phyloP scores from a whole-genome alignment of 495 filamentous ascomycete species.

The Trypethelium eluteriae region DNA sequence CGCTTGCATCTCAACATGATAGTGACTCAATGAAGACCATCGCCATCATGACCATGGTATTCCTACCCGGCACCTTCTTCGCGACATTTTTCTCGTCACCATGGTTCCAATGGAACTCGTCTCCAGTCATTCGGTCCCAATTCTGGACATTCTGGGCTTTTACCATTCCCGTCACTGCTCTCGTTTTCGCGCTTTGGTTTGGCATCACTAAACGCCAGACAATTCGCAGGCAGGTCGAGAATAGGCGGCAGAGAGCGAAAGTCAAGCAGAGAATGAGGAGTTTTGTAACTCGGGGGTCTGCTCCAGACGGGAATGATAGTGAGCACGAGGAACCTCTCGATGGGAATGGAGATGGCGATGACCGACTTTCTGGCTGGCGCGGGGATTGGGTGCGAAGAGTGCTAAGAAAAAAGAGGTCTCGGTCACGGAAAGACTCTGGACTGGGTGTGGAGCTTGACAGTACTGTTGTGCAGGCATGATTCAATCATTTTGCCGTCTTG shows the following conservation, averaged over 20 bases:
- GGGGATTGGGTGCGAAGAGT: neutral
- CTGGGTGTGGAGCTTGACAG: neutral
- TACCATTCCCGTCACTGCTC: neutral
- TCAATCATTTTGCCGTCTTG: neutral
- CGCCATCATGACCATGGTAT: conserved; percentile 8
- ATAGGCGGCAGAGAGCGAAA: neutral
- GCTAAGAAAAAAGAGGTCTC: neutral
- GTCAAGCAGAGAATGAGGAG: neutral
- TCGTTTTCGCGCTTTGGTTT: neutral
- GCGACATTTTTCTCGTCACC: neutral
- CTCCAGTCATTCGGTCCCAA: neutral
- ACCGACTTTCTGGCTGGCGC: neutral
- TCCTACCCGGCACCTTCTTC: neutral
- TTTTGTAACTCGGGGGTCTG: neutral
- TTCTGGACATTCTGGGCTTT: conserved; percentile 1
- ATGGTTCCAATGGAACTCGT: neutral
- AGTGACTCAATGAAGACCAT: conserved; percentile 7
- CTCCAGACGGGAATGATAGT: neutral
- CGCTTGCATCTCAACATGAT: neutral
- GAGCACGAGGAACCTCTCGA: neutral
- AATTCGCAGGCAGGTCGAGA: neutral
- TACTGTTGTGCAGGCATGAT: neutral
- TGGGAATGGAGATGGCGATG: neutral
- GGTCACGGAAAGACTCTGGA: neutral
- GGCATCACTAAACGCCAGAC: neutral